Evolutionary conservation across 2,329 filamentous ascomycete genomes (phyloP).

Genomic region (Plenodomus tracheiphilus): DNA sequence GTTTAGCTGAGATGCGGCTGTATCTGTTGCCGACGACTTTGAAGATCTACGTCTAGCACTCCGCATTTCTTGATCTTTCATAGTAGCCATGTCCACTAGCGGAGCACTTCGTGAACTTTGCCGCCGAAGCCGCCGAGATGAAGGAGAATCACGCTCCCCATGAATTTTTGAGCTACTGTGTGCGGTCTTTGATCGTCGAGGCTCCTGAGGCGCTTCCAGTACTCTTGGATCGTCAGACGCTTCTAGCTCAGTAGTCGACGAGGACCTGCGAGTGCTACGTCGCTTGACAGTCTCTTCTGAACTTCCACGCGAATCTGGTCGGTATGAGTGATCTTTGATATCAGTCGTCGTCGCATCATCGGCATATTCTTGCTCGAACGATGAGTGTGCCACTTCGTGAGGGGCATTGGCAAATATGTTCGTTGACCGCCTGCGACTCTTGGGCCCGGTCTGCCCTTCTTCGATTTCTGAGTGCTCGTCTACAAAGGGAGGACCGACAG

Average conservation of each 20-base stretch:
- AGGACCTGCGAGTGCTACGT: conserved; percentile 11
- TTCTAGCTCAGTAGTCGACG: conserved; percentile 25
- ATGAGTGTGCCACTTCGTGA: conserved; percentile 8
- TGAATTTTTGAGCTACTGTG: background rate
- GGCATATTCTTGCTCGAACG: background rate
- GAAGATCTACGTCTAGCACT: conserved; percentile 6
- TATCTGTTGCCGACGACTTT: conserved; percentile 5
- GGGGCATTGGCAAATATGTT: conserved; percentile 13
- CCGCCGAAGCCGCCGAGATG: conserved; percentile 5
- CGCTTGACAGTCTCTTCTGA: conserved; percentile 21
- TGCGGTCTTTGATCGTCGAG: conserved; percentile 19
- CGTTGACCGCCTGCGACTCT: conserved; percentile 11
- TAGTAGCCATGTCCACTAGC: conserved; percentile 8
- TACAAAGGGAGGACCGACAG: background rate
- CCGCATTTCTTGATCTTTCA: conserved; percentile 3
- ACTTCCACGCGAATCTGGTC: background rate
- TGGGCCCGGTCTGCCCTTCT: conserved; percentile 1
- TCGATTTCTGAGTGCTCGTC: conserved; percentile 1
- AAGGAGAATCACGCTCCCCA: background rate
- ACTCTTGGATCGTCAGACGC: conserved; percentile 2
- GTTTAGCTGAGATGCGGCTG: conserved; percentile 5
- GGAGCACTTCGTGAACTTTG: conserved; percentile 15
- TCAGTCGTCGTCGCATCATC: background rate
- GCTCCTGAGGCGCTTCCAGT: conserved; percentile 1
- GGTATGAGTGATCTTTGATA: background rate